Evolutionary conservation across 2,329 filamentous ascomycete species (phyloP), one percentile per base, ranked within the genome.

Genomic region (Arthrobotrys conoides): DNA sequence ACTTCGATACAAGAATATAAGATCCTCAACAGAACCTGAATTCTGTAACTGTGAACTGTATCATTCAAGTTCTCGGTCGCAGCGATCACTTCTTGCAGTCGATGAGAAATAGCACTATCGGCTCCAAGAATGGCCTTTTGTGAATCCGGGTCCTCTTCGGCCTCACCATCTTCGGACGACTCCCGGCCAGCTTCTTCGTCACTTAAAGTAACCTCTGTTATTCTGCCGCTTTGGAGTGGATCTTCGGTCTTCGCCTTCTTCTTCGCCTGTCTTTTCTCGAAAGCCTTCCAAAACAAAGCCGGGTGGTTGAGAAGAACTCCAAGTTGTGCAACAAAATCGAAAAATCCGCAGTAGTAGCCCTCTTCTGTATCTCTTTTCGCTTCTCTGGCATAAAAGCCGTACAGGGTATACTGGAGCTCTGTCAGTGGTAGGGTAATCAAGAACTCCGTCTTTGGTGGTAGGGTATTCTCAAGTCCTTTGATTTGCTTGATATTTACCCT

Each of bases 401-500:
- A 97, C 0, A 90, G 87, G 1, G 85, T 82, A 51, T 84, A 85
- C 83, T 97, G 94, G 0, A 92, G 59, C 0, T 85, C 81, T 0
- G 92, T 93, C 10, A 96, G 85, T 5, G 91, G 89, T 5, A 97
- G 86, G 2, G 88, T 92, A 67, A 97, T 88, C 33, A 96, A 88
- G 82, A 95, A 97, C 82, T 97, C 94, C 6, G 88, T 88, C 83
- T 97, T 97, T 0, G 86, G 85, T 1, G 92, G 92, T 51, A 97
- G 86, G 46, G 90, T 89, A 12, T 90, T 86, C 16, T 64, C 20
- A 16, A 72, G 48, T 8, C 63, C n/a, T 79, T 88, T 88, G 51
- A 97, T 86, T 4, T 88, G 89, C 1, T 88, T 87, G 77, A 93
- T 91, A 64, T 92, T 93, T 6, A 88, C 89, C 30, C 94, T 89